These are phyloP conservation scores for Whalleya microplaca DNA, from an alignment of 2,329 filamentous ascomycete species.

Conservation along the genomic window DNA sequence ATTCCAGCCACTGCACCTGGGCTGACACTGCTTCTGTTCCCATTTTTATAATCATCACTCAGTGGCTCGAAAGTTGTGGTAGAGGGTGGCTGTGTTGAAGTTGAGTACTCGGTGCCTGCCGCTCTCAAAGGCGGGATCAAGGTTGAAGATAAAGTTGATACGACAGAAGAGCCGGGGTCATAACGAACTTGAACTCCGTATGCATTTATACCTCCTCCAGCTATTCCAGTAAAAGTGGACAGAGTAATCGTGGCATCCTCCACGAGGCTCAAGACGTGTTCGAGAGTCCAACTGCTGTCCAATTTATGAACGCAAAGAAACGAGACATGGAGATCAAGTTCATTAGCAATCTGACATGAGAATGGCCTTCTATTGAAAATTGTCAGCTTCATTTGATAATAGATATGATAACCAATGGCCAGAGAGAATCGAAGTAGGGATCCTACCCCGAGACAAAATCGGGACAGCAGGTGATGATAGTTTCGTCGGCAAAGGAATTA, in stretches of 20 bases:
- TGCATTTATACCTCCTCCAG: neutral
- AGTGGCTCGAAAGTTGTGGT: neutral
- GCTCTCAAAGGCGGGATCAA: neutral
- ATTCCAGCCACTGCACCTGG: neutral
- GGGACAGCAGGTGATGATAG: neutral
- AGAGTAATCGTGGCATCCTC: neutral
- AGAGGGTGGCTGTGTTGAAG: neutral
- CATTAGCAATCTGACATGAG: neutral
- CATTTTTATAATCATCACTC: neutral
- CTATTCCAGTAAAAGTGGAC: neutral
- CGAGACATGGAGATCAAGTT: neutral
- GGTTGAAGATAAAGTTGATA: neutral
- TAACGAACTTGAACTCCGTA: neutral
- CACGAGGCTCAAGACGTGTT: neutral
- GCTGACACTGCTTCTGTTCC: neutral
- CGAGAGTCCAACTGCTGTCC: neutral
- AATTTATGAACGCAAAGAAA: neutral
- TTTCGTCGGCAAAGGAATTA: no score
- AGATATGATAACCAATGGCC: neutral
- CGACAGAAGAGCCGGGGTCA: neutral
- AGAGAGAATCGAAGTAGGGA: neutral
- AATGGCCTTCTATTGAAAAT: neutral
- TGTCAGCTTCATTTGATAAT: neutral
- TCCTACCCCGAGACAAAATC: neutral
- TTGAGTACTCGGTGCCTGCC: neutral